Evolutionary conservation across 108 stramenopile species (phyloP), one percentile per base, ranked within the genome.

Genomic region (Schizochytrium sp.): DNA sequence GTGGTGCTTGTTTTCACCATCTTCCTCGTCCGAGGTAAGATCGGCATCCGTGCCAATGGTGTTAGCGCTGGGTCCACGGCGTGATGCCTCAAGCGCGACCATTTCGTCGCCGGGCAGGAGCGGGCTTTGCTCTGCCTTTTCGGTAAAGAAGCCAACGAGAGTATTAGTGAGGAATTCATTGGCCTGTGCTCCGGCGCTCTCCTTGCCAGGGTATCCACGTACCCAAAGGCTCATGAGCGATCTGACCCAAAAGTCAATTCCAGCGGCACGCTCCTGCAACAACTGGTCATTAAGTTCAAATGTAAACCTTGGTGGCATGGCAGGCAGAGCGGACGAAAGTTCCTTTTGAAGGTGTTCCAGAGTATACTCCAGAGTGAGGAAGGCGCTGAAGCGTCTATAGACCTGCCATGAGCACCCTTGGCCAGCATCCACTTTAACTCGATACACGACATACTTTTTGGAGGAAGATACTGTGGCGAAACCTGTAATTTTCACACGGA

Each of bases 1-100:
- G 64, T 38, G 44, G 42, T 44, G 42, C 19, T 38, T 69, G 10
- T 69, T 69, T 44, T 69, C 44, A 8, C 44, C 64, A 44, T 44
- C 64, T 15, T 69, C 64, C 64, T 69, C 64, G 64, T 69, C 64
- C 64, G 64, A 69, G 28, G 64, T 69, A 15, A 69, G 64, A 44
- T 69, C 64, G 12, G 64, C 64, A 44, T 69, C 64, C 7, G 64
- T 44, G 64, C 64, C 40, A 7, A 69, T 38, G 12, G 64, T 2
- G 64, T 44, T 38, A 15, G 64, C 19, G 64, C 12, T 15, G 42
- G 64, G 7, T 8, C 12, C 12, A 38, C 64, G 64, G 64, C 64
- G 64, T 8, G 40, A 38, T 38, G 44, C 42, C 42, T 69, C 64
- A 38, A 69, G 64, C 1, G 7, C 5, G 64, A 69, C 64, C 42